Evolutionary conservation across 345 rosid genomes (phyloP).

Genomic region (Noccaea bulbosa): DNA sequence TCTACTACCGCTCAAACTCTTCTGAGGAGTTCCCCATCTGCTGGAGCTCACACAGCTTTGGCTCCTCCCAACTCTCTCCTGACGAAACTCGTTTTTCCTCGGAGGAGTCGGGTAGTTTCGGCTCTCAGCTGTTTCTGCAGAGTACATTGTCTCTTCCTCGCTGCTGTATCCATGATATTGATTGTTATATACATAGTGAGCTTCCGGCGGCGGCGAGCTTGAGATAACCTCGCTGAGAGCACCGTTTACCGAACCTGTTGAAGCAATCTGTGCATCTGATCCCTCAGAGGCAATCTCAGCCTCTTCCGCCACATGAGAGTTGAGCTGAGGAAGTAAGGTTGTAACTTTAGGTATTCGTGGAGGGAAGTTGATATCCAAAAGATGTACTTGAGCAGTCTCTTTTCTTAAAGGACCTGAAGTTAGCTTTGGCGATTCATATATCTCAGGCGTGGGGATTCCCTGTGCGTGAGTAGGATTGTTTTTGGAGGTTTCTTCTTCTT

Average conservation of each 20-base stretch:
- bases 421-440: slow-evolving; percentile 75
- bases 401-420: slow-evolving; percentile 72
- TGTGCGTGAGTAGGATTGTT: slow-evolving; percentile 61
- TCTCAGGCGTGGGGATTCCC: slow-evolving; percentile 91
- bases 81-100: slow-evolving; percentile 55
- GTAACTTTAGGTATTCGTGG: slow-evolving; percentile 52
- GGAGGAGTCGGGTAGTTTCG: slow-evolving; percentile 83
- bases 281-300: slow-evolving; percentile 36
- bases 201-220: slow-evolving; percentile 41
- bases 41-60: slow-evolving; percentile 83
- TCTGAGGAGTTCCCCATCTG: slow-evolving; percentile 73
- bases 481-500: slow-evolving; percentile 56
- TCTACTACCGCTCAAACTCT: slow-evolving; percentile 53
- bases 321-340: slow-evolving; percentile 40
- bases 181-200: slow-evolving; percentile 37
- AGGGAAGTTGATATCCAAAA: slow-evolving; percentile 93
- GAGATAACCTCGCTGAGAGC: slow-evolving; percentile 61
- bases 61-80: slow-evolving; percentile 81
- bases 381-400: slow-evolving; percentile 58
- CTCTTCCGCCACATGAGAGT: slow-evolving; percentile 40
- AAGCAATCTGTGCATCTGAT: slow-evolving; percentile 58
- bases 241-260: slow-evolving; percentile 71
- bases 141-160: slow-evolving; percentile 96
- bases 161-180: slow-evolving; percentile 44
- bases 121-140: slow-evolving; percentile 98